Evolutionary conservation across 1,139 yeast species (phyloP).

Genomic region (Candida tetrigidarum): DNA sequence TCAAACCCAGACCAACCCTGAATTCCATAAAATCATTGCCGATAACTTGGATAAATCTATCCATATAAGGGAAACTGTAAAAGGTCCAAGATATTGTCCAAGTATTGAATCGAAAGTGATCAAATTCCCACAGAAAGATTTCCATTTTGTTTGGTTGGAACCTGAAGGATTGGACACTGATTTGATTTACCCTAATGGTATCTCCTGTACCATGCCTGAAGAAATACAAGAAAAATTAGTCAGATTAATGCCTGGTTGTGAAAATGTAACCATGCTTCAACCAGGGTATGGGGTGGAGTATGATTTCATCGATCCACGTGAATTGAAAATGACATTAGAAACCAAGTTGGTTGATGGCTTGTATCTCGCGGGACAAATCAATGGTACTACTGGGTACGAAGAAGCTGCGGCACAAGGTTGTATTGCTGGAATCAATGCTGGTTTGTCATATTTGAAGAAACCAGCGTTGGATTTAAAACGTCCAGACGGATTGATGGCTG

Average conservation of each 20-base stretch:
- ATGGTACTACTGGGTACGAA: slow-evolving; percentile 99
- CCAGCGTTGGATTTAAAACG: slow-evolving; percentile 63
- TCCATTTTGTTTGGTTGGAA: slow-evolving; percentile 92
- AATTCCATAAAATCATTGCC: slow-evolving; percentile 70
- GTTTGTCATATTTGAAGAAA: slow-evolving; percentile 46
- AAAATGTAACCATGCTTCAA: slow-evolving; percentile 82
- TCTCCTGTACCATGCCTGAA: slow-evolving; percentile 95
- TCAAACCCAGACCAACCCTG: slow-evolving; percentile 77
- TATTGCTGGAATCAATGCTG: slow-evolving; percentile 95
- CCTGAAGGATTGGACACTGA: slow-evolving; percentile 93
- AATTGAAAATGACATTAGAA: slow-evolving; percentile 75
- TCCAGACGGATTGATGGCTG: slow-evolving; percentile 90
- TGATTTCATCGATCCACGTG: slow-evolving; percentile 95
- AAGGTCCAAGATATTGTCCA: slow-evolving; percentile 98
- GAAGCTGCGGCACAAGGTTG: slow-evolving; percentile 99
- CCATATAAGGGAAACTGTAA: slow-evolving; percentile 92
- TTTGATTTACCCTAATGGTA: slow-evolving; percentile 93
- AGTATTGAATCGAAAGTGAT: slow-evolving; percentile 90
- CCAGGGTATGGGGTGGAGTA: slow-evolving; percentile 99
- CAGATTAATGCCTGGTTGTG: slow-evolving; percentile 84
- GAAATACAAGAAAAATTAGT: slow-evolving; percentile 84
- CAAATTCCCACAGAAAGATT: slow-evolving; percentile 73
- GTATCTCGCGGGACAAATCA: slow-evolving; percentile 94
- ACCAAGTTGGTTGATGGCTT: slow-evolving; percentile 81
- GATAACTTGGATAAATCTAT: slow-evolving; percentile 79